Percentiles rank a stretch among this genome's conserved stretches.
Conservation (phyloP, 176 grass and related monocot genomes). For the Aegilops tauschii region DNA sequence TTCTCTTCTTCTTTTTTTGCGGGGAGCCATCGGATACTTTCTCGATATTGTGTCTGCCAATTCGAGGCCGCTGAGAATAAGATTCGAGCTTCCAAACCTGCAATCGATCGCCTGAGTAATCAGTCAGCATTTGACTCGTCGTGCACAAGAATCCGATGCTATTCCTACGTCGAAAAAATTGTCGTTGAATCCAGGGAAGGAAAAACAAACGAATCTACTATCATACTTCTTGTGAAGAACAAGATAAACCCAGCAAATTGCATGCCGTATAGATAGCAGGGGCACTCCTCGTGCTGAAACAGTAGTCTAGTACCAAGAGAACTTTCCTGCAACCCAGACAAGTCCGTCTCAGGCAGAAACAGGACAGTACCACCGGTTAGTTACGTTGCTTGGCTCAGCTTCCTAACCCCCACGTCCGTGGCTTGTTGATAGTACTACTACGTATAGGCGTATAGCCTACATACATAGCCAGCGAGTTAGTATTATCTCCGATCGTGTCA, state of each 20-base stretch:
- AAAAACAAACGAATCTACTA: background rate
- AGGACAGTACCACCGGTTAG: background rate
- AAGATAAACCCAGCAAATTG: constrained; percentile 11
- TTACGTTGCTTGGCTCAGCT: background rate
- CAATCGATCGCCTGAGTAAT: background rate
- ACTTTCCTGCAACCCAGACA: background rate
- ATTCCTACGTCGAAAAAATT: background rate
- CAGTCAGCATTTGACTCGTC: background rate
- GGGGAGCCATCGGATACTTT: too few species aligned
- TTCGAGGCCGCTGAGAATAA: too few species aligned
- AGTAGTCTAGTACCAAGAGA: background rate
- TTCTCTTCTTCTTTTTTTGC: too few species aligned
- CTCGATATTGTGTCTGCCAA: too few species aligned
- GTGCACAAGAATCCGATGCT: background rate
- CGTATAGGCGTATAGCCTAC: background rate
- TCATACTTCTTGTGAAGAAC: background rate
- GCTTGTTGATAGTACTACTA: background rate
- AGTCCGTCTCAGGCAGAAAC: constrained; percentile 8
- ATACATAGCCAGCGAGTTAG: background rate
- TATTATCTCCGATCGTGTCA: background rate
- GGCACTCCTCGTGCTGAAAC: background rate
- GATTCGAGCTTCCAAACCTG: too few species aligned
- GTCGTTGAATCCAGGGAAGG: background rate
- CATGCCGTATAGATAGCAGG: background rate
- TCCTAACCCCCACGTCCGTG: background rate